Percentiles rank a stretch among this genome's conserved stretches.
Evolutionary conservation across 2,329 filamentous ascomycete genomes (phyloP).

Genomic region (Huntiella bhutanensis): DNA sequence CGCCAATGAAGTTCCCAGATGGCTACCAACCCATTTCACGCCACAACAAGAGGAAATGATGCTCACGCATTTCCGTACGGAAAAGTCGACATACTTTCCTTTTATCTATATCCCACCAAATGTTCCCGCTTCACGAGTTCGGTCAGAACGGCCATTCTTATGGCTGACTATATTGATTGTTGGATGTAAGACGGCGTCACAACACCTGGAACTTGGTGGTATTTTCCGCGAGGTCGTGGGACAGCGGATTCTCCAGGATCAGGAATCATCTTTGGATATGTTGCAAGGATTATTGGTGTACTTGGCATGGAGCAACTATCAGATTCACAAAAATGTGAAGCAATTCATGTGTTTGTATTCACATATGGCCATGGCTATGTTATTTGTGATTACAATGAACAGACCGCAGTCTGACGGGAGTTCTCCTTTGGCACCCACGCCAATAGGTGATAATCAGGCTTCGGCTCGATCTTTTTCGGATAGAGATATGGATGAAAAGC

Average conservation of each 20-base stretch:
- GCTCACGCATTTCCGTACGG: conserved; percentile 12
- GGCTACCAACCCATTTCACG: conserved; percentile 5
- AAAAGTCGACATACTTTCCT: conserved; percentile 17
- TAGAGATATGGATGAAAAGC: conserved; percentile 11
- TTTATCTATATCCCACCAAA: conserved; percentile 14
- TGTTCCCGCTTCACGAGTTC: conserved; percentile 15
- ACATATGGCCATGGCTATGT: conserved; percentile 7
- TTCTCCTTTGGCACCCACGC: not conserved
- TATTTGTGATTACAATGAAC: conserved; percentile 7
- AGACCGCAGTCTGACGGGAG: conserved; percentile 7
- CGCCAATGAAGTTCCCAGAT: conserved; percentile 1
- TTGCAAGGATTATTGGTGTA: conserved; percentile 16
- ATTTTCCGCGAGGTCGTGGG: conserved; percentile 15
- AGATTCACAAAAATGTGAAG: conserved; percentile 5
- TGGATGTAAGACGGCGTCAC: conserved; percentile 12
- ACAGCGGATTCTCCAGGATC: conserved; percentile 14
- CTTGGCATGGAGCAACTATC: conserved; percentile 16
- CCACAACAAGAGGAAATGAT: conserved; percentile 3
- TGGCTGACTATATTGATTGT: conserved; percentile 22
- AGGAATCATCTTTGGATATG: conserved; percentile 15
- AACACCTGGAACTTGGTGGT: conserved; percentile 15
- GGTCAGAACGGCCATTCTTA: conserved; percentile 19
- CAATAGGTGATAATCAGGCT: not conserved
- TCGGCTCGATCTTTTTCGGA: conserved; percentile 6
- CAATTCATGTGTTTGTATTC: conserved; percentile 6